Evolutionary conservation across 805 yeast species (phyloP).

Genomic region (Wickerhamomyces strasburgensis): DNA sequence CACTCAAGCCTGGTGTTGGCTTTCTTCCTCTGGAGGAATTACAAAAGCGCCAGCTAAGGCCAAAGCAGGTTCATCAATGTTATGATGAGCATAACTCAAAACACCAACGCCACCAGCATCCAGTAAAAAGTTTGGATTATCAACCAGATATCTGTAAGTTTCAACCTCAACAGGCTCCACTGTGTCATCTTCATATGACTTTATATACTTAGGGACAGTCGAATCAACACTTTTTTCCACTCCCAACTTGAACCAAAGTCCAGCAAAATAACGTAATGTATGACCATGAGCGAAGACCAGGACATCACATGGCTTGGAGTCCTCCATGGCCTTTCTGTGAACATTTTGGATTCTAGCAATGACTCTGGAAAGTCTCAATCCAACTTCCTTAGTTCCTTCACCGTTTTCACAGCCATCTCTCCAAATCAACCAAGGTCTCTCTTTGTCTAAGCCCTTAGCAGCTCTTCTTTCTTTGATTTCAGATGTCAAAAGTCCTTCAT

Average conservation of each 20-base stretch:
- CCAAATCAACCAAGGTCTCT: slow-evolving; percentile 75
- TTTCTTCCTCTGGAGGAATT: slow-evolving; percentile 60
- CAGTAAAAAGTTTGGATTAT: slow-evolving; percentile 75
- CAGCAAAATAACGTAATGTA: slow-evolving; percentile 81
- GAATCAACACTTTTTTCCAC: slow-evolving; percentile 17
- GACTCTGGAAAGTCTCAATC: slow-evolving; percentile 63
- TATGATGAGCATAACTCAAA: slow-evolving; percentile 81
- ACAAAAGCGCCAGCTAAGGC: slow-evolving; percentile 78
- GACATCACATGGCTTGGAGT: slow-evolving; percentile 59
- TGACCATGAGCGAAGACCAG: slow-evolving; percentile 92
- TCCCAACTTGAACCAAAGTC: slow-evolving; percentile 66
- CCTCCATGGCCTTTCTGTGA: slow-evolving; percentile 50
- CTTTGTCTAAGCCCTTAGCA: slow-evolving; percentile 49
- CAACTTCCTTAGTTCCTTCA: slow-evolving; percentile 63
- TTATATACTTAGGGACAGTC: slow-evolving; percentile 13
- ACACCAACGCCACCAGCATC: slow-evolving; percentile 97
- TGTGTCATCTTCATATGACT: slow-evolving; percentile 22
- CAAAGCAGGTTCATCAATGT: slow-evolving; percentile 81
- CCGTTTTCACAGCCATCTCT: slow-evolving; percentile 91
- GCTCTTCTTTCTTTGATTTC: slow-evolving; percentile 61
- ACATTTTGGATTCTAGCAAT: slow-evolving; percentile 59
- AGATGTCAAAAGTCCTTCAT: slow-evolving; percentile 74
- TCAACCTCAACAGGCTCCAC: slow-evolving; percentile 30
- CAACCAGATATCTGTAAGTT: slow-evolving; percentile 31
- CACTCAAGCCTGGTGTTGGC: slow-evolving; percentile 6